Base-by-base conservation (phyloP, 2,329 filamentous ascomycete genomes). In the Nigrospora oryzae region DNA sequence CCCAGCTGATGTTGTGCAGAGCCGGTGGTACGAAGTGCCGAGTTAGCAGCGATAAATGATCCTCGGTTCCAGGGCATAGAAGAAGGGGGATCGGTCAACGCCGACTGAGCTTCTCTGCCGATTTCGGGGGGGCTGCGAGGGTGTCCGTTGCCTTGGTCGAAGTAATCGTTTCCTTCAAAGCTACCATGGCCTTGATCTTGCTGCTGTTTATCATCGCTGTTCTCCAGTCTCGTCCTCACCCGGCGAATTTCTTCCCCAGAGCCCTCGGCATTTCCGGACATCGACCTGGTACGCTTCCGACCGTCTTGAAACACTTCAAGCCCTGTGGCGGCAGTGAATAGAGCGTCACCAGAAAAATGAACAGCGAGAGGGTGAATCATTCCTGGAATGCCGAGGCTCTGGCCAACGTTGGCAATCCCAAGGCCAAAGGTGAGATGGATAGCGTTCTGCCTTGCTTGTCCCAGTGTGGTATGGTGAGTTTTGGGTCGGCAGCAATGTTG, bases 81-180 rank as follows among this genome's bases (percentile, higher is more conserved):
- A 1, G 71, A 74, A 38, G 77, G 75, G 43, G 83, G 77, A 47
- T 94, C 85, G 5, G 79, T 77, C 43, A 93, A 73, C 8, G 78
- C 75, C 1, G 77, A 73, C 1, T 71, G 76, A 1, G 77, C 84
- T 36, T 86, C 79, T 63, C 62, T 57, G 19, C 61, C 62, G 13
- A 62, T 46, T 44, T 65, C 62, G 3, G 53, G 52, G 17, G 44
- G 32, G 33, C 40, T 48, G n/a, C 48, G 46, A 12, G 53, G 44
- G 23, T 23, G 42, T 38, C 51, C 49, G 5, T 49, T 44, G 11
- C 53, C 51, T 14, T 46, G 43, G 19, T 53, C 31, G 30, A 57
- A 45, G 32, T 48, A 36, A 32, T 56, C 51, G 0, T 59, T 61
- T 33, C 59, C 59, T 8, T 59, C 58, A 5, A 50, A 23, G 3